Conservation (phyloP, 768 basidiomycete species). For the Sistotremastrum niveocremeum region DNA sequence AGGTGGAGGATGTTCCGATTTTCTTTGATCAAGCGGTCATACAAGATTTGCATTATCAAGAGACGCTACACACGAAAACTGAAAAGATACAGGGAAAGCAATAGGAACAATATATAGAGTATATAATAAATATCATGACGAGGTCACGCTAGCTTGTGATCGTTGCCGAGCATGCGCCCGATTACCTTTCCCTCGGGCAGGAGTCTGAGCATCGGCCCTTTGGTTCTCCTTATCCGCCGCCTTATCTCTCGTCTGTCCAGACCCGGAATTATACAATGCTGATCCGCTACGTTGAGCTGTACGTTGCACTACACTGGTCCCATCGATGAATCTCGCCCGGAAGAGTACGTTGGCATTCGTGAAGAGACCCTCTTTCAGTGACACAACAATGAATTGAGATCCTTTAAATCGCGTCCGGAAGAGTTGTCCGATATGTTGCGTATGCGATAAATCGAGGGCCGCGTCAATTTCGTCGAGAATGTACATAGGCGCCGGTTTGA, state of each 20-base stretch:
- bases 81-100: too few relatives aligned
- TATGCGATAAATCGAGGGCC: slow-evolving; percentile 89
- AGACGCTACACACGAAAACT: too few relatives aligned
- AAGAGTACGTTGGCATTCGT: slow-evolving; percentile 96
- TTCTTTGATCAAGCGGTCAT: too few relatives aligned
- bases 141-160: too few relatives aligned
- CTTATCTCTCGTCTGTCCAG: slow-evolving; percentile 1
- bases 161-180: too few relatives aligned
- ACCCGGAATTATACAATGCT: slow-evolving; percentile 17
- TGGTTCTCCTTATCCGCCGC: slow-evolving; percentile 2
- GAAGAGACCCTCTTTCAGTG: slow-evolving; percentile 92
- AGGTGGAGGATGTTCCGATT: too few relatives aligned
- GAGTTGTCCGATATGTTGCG: slow-evolving; percentile 95
- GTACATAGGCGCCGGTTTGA: slow-evolving; percentile 98
- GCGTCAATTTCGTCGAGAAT: slow-evolving; percentile 99
- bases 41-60: too few relatives aligned
- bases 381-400: slow-evolving; percentile 96
- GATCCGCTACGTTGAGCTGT: slow-evolving; percentile 56
- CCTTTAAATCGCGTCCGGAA: slow-evolving; percentile 97
- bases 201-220: too few relatives aligned
- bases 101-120: too few relatives aligned
- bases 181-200: too few relatives aligned
- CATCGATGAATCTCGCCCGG: slow-evolving; percentile 84
- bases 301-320: slow-evolving; percentile 81
- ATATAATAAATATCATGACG: too few relatives aligned